Base-by-base conservation (phyloP, 2,329 filamentous ascomycete species). In the Dactylellina drechsleri region DNA sequence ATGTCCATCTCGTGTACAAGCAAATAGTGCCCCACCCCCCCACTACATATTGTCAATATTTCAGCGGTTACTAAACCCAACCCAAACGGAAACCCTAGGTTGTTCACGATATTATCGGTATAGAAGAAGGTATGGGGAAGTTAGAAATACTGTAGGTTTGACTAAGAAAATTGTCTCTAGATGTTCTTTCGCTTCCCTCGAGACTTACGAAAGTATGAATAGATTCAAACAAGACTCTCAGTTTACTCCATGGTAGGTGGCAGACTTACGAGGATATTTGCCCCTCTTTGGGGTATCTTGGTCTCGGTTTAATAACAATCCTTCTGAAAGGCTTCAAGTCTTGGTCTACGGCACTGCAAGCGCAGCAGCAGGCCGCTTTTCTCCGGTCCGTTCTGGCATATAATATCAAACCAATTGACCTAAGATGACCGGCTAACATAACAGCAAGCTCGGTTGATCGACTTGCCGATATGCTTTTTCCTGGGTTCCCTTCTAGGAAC, bases 1-100 rank as follows among this genome's bases (percentile, higher is more conserved):
- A 93, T 77, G 86, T 90, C 1, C 91, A 93, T 78, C 87, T 90
- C 78, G 88, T 93, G 66, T 93, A 93, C 83, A 93, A 93, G 80
- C 87, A 91, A 45, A 64, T 65, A 54, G 7, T 56, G 26, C 7
- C 13, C 49, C 59, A 36, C 10, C 18, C 28, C 2, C 8, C 28
- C 52, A 10, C 1, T n/a, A 23, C 10, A 36, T 36, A 36, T 36
- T 7, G 5, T 10, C 31, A 1, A 36, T 36, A 8, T 16, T 26
- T 56, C 26, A 15, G 40, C 10, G 23, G 23, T 16, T 31, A 28
- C 12, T n/a, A 6, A 57, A 23, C 23, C 23, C 23, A 57, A n/a
- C n/a, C 8, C 4, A 18, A 43, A 36, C 56, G 54, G 18, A 23
- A 8, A 18, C 8, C 1, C 15, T 50, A 75, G 68, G 91, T 93